Conservation (phyloP, 1,284 basidiomycete genomes). For the Sphagnurus paluster region DNA sequence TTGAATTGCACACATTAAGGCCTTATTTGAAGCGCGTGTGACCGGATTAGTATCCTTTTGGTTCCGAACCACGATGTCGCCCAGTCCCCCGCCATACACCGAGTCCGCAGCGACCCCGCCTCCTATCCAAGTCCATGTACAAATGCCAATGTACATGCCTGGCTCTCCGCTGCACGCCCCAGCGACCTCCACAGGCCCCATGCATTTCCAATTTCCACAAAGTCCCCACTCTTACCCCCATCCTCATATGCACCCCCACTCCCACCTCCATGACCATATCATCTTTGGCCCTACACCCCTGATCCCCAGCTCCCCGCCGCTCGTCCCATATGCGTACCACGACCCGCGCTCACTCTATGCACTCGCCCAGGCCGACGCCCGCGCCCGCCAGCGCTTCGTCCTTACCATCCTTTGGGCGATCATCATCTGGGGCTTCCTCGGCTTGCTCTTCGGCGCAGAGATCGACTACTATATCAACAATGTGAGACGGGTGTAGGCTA, state of each 20-base stretch:
- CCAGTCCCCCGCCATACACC: background rate
- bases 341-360: slow-evolving; percentile 44
- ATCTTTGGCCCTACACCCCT: slow-evolving; percentile 45
- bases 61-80: background rate
- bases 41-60: background rate
- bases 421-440: slow-evolving; percentile 34
- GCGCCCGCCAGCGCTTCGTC: slow-evolving; percentile 47
- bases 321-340: slow-evolving; percentile 45
- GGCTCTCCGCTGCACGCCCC: background rate
- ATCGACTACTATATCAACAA: slow-evolving; percentile 5
- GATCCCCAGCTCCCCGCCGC: slow-evolving; percentile 26
- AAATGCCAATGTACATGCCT: no score
- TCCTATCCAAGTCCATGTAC: background rate
- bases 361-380: slow-evolving; percentile 42
- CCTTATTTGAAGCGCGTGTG: no score
- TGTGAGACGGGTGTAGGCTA: no score
- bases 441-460: slow-evolving; percentile 27
- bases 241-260: background rate
- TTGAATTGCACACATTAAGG: no score
- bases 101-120: background rate
- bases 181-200: background rate
- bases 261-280: background rate
- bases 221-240: slow-evolving; percentile 5
- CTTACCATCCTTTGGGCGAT: slow-evolving; percentile 41
- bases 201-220: background rate